Percentiles rank a stretch among this genome's conserved stretches.
phyloP scores from a whole-genome alignment of 345 rosid species.

The Gossypium thurberi region DNA sequence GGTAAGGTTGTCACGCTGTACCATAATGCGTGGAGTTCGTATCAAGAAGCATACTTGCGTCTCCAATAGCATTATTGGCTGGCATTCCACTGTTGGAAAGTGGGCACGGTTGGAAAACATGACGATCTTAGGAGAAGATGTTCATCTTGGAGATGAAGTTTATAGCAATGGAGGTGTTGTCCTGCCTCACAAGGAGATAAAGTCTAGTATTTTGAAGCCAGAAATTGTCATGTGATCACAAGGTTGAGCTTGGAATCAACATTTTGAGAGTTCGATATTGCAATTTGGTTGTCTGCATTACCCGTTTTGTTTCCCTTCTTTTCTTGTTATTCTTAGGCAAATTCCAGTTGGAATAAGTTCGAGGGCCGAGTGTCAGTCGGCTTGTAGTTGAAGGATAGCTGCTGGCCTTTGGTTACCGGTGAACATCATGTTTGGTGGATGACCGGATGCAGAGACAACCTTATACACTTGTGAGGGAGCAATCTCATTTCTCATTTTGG shows the following conservation, averaged over 20 bases:
- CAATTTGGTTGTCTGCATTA: neutral
- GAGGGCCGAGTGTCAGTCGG: too few species aligned
- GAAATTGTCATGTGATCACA: constrained; percentile 57
- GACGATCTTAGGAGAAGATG: constrained; percentile 75
- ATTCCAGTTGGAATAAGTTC: neutral
- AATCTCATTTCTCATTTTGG: too few species aligned
- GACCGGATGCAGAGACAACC: too few species aligned
- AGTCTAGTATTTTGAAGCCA: constrained; percentile 68
- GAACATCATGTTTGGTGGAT: too few species aligned
- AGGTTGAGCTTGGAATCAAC: neutral
- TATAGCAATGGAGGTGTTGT: constrained; percentile 75
- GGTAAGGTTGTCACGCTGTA: constrained; percentile 69
- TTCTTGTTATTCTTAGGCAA: neutral
- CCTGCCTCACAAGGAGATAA: constrained; percentile 73
- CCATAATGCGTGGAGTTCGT: constrained; percentile 66
- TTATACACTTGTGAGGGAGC: too few species aligned
- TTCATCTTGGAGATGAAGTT: constrained; percentile 63
- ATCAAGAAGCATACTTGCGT: constrained; percentile 74
- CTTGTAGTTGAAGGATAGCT: too few species aligned
- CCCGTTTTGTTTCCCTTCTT: neutral
- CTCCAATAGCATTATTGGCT: constrained; percentile 69
- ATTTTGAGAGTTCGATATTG: neutral
- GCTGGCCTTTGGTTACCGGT: too few species aligned
- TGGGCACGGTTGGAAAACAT: constrained; percentile 82
- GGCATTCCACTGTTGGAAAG: constrained; percentile 73